Evolutionary conservation across 1,139 yeast genomes (phyloP), one percentile per base, ranked within the genome.

Genomic region (Insectozyma bohioensis): DNA sequence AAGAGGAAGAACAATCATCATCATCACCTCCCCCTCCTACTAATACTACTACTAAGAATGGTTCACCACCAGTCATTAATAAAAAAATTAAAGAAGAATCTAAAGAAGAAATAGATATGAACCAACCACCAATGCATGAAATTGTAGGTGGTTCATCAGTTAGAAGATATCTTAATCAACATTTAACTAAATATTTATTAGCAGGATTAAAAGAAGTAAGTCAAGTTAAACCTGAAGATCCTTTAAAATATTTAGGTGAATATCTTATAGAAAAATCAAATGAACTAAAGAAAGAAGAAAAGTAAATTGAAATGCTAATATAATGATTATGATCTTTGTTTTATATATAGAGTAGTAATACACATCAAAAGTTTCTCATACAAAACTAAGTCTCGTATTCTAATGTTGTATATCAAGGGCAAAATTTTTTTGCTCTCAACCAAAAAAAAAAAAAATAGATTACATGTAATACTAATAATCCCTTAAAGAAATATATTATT

Each of bases 101-200:
- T n/a, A n/a, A n/a, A 25, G 11, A 20, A n/a, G 11, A 30, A 13
- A 12, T 10, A 20, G 19, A 15, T 17, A 6, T 28, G 7, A 31
- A 34, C 9, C 34, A 39, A 20, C 45, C 43, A 13, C 72, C 69
- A 2, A 54, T 64, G 12, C 67, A 72, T 24, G 83, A 79, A 43
- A 68, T 80, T 12, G 80, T 82, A 7, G 94, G 92, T 11, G 97
- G 96, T 0, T 85, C 95, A 0, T 79, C 86, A 1, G 69, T 87
- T 3, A 73, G 97, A 45, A 77, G 72, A 46, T 90, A 88, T 69
- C 66, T 90, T 40, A 86, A 88, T 52, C 67, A 76, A 42, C 69
- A 83, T 37, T 71, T 90, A 25, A 84, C 95, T 0, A 75, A 74
- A 12, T 75, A 75, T 16, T 56, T 90, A 24, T 60, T 86, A 15